phyloP scores from a whole-genome alignment of 345 rosid genomes.

The Rhodamnia argentea region DNA sequence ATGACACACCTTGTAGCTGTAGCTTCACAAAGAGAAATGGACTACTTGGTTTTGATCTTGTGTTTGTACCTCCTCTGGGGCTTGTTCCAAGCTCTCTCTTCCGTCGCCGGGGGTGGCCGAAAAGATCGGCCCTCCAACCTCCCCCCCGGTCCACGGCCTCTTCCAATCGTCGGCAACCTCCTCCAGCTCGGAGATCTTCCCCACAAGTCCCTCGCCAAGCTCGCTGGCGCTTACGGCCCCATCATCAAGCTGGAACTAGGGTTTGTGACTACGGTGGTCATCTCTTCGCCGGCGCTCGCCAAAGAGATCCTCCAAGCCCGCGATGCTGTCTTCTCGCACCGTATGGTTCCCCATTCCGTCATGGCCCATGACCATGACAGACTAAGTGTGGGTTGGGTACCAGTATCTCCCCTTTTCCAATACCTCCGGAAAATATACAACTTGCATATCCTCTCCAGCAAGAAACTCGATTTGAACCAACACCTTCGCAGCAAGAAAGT shows the following conservation, averaged over 20 bases:
- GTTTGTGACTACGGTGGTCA: constrained; percentile 13
- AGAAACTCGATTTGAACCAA: constrained; percentile 19
- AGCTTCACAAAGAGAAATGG: background rate
- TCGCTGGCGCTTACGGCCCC: constrained; percentile 26
- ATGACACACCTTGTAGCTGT: background rate
- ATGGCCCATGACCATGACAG: constrained; percentile 16
- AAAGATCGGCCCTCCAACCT: background rate
- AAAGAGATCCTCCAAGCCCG: constrained; percentile 30
- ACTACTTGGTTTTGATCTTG: background rate
- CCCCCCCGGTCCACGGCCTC: background rate
- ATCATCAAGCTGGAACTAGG: constrained; percentile 33
- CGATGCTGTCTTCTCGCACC: constrained; percentile 14
- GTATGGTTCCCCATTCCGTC: constrained; percentile 6
- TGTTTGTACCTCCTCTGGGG: background rate
- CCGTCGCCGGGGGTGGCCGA: background rate
- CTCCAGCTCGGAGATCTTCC: constrained; percentile 7
- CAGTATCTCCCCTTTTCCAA: constrained; percentile 22
- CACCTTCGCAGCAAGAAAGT: constrained; percentile 6
- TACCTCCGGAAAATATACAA: constrained; percentile 20
- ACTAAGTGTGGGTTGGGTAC: constrained; percentile 16
- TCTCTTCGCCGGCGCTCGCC: constrained; percentile 24
- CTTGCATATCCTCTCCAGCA: constrained; percentile 9
- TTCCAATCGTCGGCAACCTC: background rate
- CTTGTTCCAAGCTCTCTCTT: background rate
- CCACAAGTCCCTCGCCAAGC: constrained; percentile 17